These are phyloP conservation scores for Terana coerulea DNA, from an alignment of 768 basidiomycete species.

Conservation along the genomic window DNA sequence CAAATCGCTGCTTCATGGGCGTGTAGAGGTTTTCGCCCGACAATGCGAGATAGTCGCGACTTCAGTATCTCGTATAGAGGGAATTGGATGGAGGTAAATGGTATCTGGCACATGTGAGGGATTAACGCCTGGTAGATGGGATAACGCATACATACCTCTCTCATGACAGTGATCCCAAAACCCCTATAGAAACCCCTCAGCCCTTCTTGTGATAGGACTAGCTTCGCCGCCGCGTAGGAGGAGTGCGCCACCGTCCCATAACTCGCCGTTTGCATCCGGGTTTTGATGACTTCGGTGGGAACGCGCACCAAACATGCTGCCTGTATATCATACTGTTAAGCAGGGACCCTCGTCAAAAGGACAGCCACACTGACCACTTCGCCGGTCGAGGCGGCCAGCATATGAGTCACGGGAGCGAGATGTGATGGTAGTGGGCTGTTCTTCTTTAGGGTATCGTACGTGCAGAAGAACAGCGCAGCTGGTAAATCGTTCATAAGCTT, in stretches of 20 bases:
- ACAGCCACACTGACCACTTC: conserved; percentile 43
- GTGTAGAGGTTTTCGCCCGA: conserved; percentile 54
- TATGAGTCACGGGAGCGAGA: conserved; percentile 63
- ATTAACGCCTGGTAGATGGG: background rate
- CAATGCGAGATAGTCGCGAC: conserved; percentile 47
- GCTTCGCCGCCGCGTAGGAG: conserved; percentile 55
- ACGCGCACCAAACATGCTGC: conserved; percentile 91
- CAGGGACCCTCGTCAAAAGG: background rate
- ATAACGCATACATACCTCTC: conserved; percentile 46
- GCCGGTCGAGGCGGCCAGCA: conserved; percentile 46
- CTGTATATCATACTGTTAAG: conserved; percentile 32
- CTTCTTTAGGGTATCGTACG: conserved; percentile 86
- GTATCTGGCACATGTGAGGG: conserved; percentile 55
- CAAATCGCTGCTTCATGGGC: conserved; percentile 82
- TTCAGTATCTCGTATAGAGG: conserved; percentile 93
- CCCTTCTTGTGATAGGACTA: conserved; percentile 60
- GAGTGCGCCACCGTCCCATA: conserved; percentile 57
- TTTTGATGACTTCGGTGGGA: conserved; percentile 96
- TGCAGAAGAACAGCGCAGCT: conserved; percentile 96
- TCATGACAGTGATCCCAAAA: conserved; percentile 73
- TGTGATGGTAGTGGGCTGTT: conserved; percentile 57
- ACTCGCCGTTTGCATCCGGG: conserved; percentile 80
- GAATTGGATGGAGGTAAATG: conserved; percentile 95
- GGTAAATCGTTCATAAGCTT: too few relatives aligned
- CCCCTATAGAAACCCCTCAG: conserved; percentile 83